Base-by-base conservation (phyloP, 139 green algal species). In the Ettlia oleoabundans region DNA sequence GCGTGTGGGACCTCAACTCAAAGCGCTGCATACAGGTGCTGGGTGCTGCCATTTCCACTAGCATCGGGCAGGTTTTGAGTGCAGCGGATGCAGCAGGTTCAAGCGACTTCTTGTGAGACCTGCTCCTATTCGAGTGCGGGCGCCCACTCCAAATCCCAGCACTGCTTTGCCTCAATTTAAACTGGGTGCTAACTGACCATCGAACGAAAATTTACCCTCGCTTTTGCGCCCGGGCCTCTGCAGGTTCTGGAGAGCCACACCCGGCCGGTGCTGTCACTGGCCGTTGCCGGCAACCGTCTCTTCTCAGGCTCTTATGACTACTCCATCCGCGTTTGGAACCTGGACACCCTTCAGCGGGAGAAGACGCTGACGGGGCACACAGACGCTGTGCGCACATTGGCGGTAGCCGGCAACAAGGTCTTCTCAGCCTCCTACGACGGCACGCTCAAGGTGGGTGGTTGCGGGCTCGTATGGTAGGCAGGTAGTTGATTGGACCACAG, bases 231-330 rank as follows among this genome's bases (percentile, higher is more conserved):
- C 5, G 1, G 1, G 7, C 26, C 53, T 21, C 40, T 61, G 37
- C 84, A 89, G 55, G 95, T 98, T 67, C 86, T 98, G 53, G 93
- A 98, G 87, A 95, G 96, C 86, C 96, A 98, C 88, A 92, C 91
- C 3, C 87, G 95, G 30, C 95, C 96, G 0, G 96, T 98, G 64
- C 92, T 98, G 41, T 97, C 93, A 15, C 86, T 98, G n/a, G 94
- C 93, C 1, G 92, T 95, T 64, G 84, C 85, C 5, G 92, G 90
- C 77, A 87, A 82, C 68, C 90, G 88, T 61, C 88, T 98, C 13
- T 98, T 96, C 85, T 95, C 89, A 18, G 95, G 95, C 51, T 94
- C 88, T 24, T 98, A 98, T 80, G 96, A 98, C 89, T 96, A 95
- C 92, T 96, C 88, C 58, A 96, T 98, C 83, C 93, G 80, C 55